Evolutionary conservation across 371 early-diverging fungal species (phyloP), one percentile per base, ranked within the genome.

Genomic region (Dinochytrium kinnereticum): DNA sequence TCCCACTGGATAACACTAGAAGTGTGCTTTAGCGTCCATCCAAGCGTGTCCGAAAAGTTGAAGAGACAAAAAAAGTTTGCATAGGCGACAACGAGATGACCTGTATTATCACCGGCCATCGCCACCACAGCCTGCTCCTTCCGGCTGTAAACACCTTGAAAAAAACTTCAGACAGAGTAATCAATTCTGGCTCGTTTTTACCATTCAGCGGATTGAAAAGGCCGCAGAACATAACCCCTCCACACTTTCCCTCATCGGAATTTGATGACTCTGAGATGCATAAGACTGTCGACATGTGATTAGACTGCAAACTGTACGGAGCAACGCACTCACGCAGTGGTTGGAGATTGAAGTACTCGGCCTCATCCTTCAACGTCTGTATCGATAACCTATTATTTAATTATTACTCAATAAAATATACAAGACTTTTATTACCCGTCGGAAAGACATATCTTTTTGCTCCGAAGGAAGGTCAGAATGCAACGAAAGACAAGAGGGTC

Each of bases 291-390:
- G 26, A 24, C 7, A 7, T n/a, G n/a, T 13, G 10, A n/a, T n/a
- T 5, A 53, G 26, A 5, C 5, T 5, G 26, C 5, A 5, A 53
- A 53, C 5, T 5, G 26, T 53, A 24, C 5, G 55, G n/a, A n/a
- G n/a, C n/a, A n/a, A n/a, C n/a, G n/a, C 10, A 21, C 55, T 53
- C 26, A 53, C 55, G 13, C 17, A 53, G 55, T 15, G 55, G 55
- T 53, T 53, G 55, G 55, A 53, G 55, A 24, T 53, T 53, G 26
- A 53, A 53, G 24, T n/a, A 53, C 24, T 53, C 55, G 55, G 55
- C 55, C 26, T 53, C 55, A n/a, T 53, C 55, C 26, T 26, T 53
- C 24, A 53, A 26, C 55, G 26, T 53, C 5, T 13, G 13, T 5
- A n/a, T 53, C 5, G 55, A n/a, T 13, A 53, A 21, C 26, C 55